Evolutionary conservation across 768 basidiomycete species (phyloP), one percentile per base, ranked within the genome.

Genomic region (Paxillus ammoniavirescens): DNA sequence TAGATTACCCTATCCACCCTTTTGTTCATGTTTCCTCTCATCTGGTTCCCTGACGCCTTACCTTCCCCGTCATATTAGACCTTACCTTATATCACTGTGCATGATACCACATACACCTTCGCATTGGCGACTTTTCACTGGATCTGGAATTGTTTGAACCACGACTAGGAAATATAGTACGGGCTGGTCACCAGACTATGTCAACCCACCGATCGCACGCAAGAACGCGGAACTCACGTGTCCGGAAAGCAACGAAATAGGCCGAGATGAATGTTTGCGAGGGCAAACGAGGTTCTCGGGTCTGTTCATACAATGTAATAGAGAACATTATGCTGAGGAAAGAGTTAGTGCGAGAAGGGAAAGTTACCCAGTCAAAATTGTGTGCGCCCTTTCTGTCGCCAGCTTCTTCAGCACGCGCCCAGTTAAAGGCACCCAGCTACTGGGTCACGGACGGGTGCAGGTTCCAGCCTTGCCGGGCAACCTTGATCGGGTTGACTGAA

Each of bases 221-320:
- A 17, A 44, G n/a, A 10, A 14, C 40, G 18, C 54, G 42, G 38
- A n/a, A 47, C 89, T 60, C 61, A 91, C 93, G 87, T 52, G 86
- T 77, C 59, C 97, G 86, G 88, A 98, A 98, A 8, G 97, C 97
- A 54, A 92, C 88, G 67, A 98, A 93, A 76, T 98, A 99, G 0
- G 96, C 91, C 12, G 89, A 87, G 60, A 97, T 88, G 73, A 99
- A 97, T 0, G 92, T 93, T 59, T 82, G 81, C 13, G 93, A 93
- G 6, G 96, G 96, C 26, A 98, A 75, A 52, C 86, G 82, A 1
- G 86, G 87, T 72, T 90, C 87, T 35, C 94, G 88, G 4, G 76
- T 77, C 84, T 54, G 36, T 17, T 43, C 21, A 38, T 15, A 8
- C 13, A 33, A 38, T 30, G 18, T 15, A 48, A 52, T 2, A 7